Evolutionary conservation across 2,329 filamentous ascomycete species (phyloP).

Genomic region (Alternaria gaisen): DNA sequence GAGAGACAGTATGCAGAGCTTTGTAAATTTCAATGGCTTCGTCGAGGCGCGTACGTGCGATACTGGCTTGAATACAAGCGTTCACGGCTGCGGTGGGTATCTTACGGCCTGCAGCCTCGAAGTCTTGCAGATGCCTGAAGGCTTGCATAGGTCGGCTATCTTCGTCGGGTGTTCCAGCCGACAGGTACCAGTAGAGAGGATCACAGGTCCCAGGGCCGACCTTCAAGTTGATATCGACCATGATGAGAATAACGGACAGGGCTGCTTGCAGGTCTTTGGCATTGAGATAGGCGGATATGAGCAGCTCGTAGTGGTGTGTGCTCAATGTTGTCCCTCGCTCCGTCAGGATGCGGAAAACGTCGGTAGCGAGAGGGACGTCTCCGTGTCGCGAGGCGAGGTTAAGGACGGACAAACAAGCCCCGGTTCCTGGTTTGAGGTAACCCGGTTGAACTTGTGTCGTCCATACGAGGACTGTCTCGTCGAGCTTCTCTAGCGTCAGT

Average conservation of each 20-base stretch:
- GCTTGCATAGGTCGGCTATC: slow-evolving; percentile 59
- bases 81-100: slow-evolving; percentile 64
- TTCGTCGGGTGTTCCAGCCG: slow-evolving; percentile 52
- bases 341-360: slow-evolving; percentile 73
- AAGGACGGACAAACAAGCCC: slow-evolving; percentile 73
- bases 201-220: slow-evolving; percentile 69
- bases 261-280: slow-evolving; percentile 70
- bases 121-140: slow-evolving; percentile 64
- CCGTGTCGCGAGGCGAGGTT: slow-evolving; percentile 74
- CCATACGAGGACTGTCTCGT: slow-evolving; percentile 77
- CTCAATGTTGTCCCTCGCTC: slow-evolving; percentile 66
- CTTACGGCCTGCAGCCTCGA: slow-evolving; percentile 60
- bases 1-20: slow-evolving; percentile 62
- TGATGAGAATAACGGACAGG: slow-evolving; percentile 75
- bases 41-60: slow-evolving; percentile 55
- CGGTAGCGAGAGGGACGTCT: slow-evolving; percentile 73
- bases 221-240: slow-evolving; percentile 70
- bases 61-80: slow-evolving; percentile 62
- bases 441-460: slow-evolving; percentile 66
- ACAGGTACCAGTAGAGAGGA: slow-evolving; percentile 67
- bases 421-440: slow-evolving; percentile 70
- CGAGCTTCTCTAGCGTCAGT: slow-evolving; percentile 56
- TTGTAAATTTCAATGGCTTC: slow-evolving; percentile 69
- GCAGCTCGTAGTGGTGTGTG: slow-evolving; percentile 78
- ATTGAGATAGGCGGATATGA: slow-evolving; percentile 74